Evolutionary conservation across 2,329 filamentous ascomycete species (phyloP).

Genomic region (Diaporthe caulivora): DNA sequence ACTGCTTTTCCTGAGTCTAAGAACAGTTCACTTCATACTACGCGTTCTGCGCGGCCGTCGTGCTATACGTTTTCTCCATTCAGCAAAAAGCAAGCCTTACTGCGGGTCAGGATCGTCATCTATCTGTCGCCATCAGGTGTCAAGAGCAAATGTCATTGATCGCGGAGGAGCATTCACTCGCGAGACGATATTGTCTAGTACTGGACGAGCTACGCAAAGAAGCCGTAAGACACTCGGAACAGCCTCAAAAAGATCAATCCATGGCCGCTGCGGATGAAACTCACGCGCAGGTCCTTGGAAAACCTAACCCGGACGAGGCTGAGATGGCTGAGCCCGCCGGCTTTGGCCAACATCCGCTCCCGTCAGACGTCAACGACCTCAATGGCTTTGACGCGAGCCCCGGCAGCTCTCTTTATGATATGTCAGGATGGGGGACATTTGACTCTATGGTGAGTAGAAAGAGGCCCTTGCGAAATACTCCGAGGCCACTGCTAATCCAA

Average conservation of each 20-base stretch:
- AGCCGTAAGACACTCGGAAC: constrained; percentile 6
- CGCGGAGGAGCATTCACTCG: constrained; percentile 53
- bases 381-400: constrained; percentile 31
- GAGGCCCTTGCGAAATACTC: not conserved
- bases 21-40: constrained; percentile 55
- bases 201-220: constrained; percentile 49
- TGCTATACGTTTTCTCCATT: constrained; percentile 59
- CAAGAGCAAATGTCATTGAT: constrained; percentile 54
- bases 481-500: not conserved
- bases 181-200: constrained; percentile 56
- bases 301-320: not conserved
- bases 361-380: not conserved
- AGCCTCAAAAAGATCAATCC: not conserved
- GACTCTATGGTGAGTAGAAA: constrained; percentile 37
- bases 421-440: constrained; percentile 38
- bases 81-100: constrained; percentile 48
- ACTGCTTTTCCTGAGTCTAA: not conserved
- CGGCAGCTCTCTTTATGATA: constrained; percentile 34
- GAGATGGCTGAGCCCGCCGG: not conserved
- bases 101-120: constrained; percentile 45
- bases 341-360: not conserved
- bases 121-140: constrained; percentile 54
- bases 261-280: not conserved
- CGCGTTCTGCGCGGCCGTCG: constrained; percentile 58
- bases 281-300: not conserved